Evolutionary conservation across 345 rosid genomes (phyloP), one percentile per base, ranked within the genome.

Genomic region (Reutealis trisperma): DNA sequence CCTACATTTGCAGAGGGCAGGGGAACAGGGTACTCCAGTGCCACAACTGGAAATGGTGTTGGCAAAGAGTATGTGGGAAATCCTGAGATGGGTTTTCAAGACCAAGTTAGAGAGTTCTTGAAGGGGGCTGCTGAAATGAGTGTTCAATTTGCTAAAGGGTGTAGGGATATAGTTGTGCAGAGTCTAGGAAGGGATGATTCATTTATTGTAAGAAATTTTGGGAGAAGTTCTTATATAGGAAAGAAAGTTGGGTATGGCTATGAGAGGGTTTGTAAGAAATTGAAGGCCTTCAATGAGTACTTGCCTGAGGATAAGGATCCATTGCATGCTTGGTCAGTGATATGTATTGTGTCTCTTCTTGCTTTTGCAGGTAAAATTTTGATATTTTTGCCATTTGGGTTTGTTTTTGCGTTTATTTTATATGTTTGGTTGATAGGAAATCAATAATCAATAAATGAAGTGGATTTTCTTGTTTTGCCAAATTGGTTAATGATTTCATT

Each of bases 261-360:
- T 47, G 78, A 70, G 37, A 78, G 44, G 70, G 71, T 79, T 65
- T 55, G 78, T 52, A 75, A 75, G 82, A 85, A 73, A 76, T 80
- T 91, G 49, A 71, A 59, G 63, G 63, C 75, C 24, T 81, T 88
- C 65, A 84, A 84, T 67, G 84, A 89, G 52, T 85, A 81, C 75
- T 77, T 91, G 78, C 94, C 94, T 21, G 94, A 91, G 83, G 94
- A 89, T 77, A 91, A 85, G 82, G 86, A 89, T 73, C 94, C 91
- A 10, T 14, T 81, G 62, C 90, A 85, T 80, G 88, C 84, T 24
- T 89, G 86, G 89, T 86, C 86, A 7, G 91, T 91, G 32, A 82
- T 91, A 16, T 75, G 84, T 77, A 37, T 82, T 30, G 91, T 91
- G 42, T 67, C 83, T 42, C 65, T 91, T 74, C 75, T 91, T 74